phyloP scores from a whole-genome alignment of 1,139 yeast genomes.

The Lodderomyces pseudojiufengensis region DNA sequence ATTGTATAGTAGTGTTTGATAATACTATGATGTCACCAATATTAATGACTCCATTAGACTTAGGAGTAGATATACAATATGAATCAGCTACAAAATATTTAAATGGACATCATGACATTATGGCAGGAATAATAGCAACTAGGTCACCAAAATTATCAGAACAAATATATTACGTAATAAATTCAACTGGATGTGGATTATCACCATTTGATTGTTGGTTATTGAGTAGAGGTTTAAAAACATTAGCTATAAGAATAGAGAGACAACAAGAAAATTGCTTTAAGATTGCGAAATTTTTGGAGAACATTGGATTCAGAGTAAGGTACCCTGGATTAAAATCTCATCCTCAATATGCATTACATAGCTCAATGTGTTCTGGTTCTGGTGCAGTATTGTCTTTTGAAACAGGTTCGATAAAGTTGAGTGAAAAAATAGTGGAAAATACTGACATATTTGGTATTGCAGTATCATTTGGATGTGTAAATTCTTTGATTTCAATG shows the following conservation, averaged over 20 bases:
- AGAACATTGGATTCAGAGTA: conserved; percentile 59
- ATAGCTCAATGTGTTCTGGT: conserved; percentile 74
- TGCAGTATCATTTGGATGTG: conserved; percentile 93
- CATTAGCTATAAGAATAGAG: conserved; percentile 78
- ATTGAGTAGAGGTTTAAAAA: conserved; percentile 78
- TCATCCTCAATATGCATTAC: conserved; percentile 80
- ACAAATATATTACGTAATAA: conserved; percentile 68
- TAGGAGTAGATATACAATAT: conserved; percentile 87
- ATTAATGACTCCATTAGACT: conserved; percentile 76
- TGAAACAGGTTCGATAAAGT: conserved; percentile 73
- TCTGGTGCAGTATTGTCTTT: conserved; percentile 87
- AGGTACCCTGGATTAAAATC: conserved; percentile 80
- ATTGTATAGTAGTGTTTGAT: conserved; percentile 77
- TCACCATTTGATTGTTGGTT: conserved; percentile 93
- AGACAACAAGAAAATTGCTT: conserved; percentile 82
- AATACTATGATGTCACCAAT: conserved; percentile 96
- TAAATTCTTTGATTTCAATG: conserved; percentile 84
- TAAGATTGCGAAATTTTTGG: conserved; percentile 70
- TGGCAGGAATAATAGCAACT: conserved; percentile 89
- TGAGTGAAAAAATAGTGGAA: conserved; percentile 73
- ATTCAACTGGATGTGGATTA: conserved; percentile 87
- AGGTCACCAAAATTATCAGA: conserved; percentile 62
- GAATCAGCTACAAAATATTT: conserved; percentile 90
- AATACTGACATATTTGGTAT: conserved; percentile 76
- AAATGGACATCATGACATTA: conserved; percentile 92